Percentiles rank a stretch among this genome's conserved stretches.
phyloP scores from a whole-genome alignment of 2,329 filamentous ascomycete species.

The Neodidymelliopsis sp. region DNA sequence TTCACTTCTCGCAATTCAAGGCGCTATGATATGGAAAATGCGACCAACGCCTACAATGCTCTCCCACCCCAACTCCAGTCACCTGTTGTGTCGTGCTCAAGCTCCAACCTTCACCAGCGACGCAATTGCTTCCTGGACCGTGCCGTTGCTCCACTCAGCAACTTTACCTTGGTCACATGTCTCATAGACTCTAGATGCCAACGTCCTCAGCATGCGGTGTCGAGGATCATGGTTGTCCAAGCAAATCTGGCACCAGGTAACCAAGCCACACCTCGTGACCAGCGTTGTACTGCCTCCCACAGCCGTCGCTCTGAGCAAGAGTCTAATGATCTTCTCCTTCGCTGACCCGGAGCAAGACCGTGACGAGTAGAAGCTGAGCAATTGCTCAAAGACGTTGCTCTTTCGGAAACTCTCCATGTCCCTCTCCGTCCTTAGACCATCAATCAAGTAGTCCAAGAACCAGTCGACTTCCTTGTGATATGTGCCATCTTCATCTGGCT shows the following conservation, averaged over 20 bases:
- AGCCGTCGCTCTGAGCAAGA: slow-evolving; percentile 72
- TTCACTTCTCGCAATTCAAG: not conserved
- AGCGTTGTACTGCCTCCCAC: slow-evolving; percentile 80
- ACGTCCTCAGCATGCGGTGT: slow-evolving; percentile 60
- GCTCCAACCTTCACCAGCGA: slow-evolving; percentile 17
- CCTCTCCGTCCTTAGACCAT: slow-evolving; percentile 65
- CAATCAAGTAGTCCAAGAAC: slow-evolving; percentile 75
- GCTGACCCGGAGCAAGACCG: slow-evolving; percentile 67
- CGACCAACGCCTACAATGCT: slow-evolving; percentile 20
- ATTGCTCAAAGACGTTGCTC: slow-evolving; percentile 75
- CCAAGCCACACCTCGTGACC: slow-evolving; percentile 75
- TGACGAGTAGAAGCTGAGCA: slow-evolving; percentile 73
- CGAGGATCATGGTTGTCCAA: slow-evolving; percentile 57
- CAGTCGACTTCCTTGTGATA: slow-evolving; percentile 74
- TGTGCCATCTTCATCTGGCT: slow-evolving; percentile 76
- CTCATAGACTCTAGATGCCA: slow-evolving; percentile 68
- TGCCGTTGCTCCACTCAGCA: slow-evolving; percentile 67
- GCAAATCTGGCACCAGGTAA: slow-evolving; percentile 77
- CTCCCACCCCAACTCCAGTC: slow-evolving; percentile 5
- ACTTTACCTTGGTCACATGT: slow-evolving; percentile 73
- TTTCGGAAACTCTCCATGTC: slow-evolving; percentile 69
- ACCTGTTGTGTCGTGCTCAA: not conserved
- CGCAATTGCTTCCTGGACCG: slow-evolving; percentile 21
- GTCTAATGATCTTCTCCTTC: slow-evolving; percentile 67
- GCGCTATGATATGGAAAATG: not conserved